Evolutionary conservation across 1,284 basidiomycete species (phyloP).

Genomic region (Cryptococcus depauperatus): DNA sequence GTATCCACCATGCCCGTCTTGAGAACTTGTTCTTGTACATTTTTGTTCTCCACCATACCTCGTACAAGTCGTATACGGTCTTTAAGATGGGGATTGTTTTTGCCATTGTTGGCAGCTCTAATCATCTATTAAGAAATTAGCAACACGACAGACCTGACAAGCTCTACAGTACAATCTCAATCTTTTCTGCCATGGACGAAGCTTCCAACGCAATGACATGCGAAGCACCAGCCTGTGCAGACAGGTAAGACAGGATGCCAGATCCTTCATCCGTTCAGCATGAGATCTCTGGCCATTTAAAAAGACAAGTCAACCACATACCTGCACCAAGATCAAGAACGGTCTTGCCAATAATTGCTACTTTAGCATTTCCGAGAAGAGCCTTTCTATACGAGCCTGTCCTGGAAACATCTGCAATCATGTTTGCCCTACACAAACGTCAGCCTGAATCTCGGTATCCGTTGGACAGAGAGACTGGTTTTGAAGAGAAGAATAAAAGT

Average conservation of each 20-base stretch:
- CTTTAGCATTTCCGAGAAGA: slow-evolving; percentile 43
- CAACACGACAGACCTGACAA: too few species aligned
- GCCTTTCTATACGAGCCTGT: slow-evolving; percentile 45
- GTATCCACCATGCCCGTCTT: slow-evolving; percentile 46
- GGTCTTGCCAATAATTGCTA: slow-evolving; percentile 38
- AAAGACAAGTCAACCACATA: too few species aligned
- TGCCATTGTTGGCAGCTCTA: slow-evolving; percentile 35
- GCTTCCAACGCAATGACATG: slow-evolving; percentile 50
- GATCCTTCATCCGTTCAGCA: too few species aligned
- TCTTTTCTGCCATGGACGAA: slow-evolving; percentile 48
- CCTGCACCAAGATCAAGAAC: slow-evolving; percentile 49
- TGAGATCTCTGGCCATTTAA: too few species aligned
- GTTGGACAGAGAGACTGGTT: slow-evolving; percentile 28
- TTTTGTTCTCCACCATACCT: slow-evolving; percentile 41
- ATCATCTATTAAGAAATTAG: slow-evolving; percentile 28
- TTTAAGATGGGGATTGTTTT: slow-evolving; percentile 35
- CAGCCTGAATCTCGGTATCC: background rate
- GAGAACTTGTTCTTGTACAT: slow-evolving; percentile 34
- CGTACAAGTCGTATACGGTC: slow-evolving; percentile 35
- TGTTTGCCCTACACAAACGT: slow-evolving; percentile 36
- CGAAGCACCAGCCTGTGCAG: slow-evolving; percentile 48
- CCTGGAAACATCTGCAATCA: slow-evolving; percentile 44
- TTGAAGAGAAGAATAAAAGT: slow-evolving; percentile 40
- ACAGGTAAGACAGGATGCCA: slow-evolving; percentile 50
- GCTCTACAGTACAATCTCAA: slow-evolving; percentile 46